A percentile compares a stretch with the other conserved stretches of the same genome.
phyloP scores from a whole-genome alignment of 2,329 filamentous ascomycete genomes.

The Albifimbria verrucaria region DNA sequence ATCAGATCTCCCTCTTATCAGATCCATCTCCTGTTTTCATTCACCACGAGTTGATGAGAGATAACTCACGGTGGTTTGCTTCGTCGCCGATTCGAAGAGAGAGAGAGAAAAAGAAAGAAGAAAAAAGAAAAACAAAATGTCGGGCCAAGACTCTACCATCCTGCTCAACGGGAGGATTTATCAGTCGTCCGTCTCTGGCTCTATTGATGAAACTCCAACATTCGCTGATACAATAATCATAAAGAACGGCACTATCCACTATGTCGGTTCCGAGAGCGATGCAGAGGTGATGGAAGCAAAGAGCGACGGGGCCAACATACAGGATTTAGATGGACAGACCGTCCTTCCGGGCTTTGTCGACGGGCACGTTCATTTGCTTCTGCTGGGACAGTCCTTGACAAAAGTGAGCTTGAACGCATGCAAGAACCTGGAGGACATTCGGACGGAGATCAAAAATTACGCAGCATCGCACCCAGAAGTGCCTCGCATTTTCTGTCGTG shows the following conservation, averaged over 20 bases:
- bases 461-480: slow-evolving; percentile 39
- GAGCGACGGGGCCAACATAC: slow-evolving; percentile 6
- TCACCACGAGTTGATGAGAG: too few species aligned
- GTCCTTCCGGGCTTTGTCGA: slow-evolving; percentile 50
- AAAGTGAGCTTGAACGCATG: slow-evolving; percentile 42
- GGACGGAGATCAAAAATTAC: slow-evolving; percentile 33
- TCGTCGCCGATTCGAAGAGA: background rate
- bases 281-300: background rate
- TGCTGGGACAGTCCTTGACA: slow-evolving; percentile 44
- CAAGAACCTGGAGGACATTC: slow-evolving; percentile 41
- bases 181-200: background rate
- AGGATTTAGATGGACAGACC: slow-evolving; percentile 25
- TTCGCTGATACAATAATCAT: slow-evolving; percentile 1
- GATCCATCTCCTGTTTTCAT: background rate
- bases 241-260: slow-evolving; percentile 1
- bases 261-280: background rate
- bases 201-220: background rate
- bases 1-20: background rate
- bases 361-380: slow-evolving; percentile 48
- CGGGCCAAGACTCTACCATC: background rate
- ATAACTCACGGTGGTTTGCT: too few species aligned
- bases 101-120: background rate
- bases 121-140: background rate
- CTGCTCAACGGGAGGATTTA: background rate
- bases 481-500: slow-evolving; percentile 48